Evolutionary conservation across 1,139 yeast genomes (phyloP).

Genomic region (Hansenula sp.): DNA sequence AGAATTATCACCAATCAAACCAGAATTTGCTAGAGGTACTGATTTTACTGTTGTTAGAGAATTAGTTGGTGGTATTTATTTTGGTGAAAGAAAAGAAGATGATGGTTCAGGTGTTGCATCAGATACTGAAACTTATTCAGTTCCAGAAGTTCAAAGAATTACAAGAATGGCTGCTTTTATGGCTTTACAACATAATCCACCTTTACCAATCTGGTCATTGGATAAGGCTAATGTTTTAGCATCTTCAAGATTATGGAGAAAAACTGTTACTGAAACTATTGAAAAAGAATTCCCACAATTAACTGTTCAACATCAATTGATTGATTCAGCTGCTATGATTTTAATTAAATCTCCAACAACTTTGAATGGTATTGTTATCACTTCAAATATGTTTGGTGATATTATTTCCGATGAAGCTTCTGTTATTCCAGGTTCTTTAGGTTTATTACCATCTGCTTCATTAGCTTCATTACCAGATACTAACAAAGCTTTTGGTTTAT

Average conservation of each 20-base stretch:
- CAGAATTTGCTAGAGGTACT: slow-evolving; percentile 83
- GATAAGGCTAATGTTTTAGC: slow-evolving; percentile 98
- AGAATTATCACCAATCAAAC: slow-evolving; percentile 81
- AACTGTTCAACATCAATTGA: slow-evolving; percentile 84
- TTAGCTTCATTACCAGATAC: slow-evolving; percentile 93
- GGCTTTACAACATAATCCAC: slow-evolving; percentile 91
- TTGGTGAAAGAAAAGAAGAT: slow-evolving; percentile 93
- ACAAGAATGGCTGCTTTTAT: slow-evolving; percentile 97
- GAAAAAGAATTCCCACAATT: slow-evolving; percentile 85
- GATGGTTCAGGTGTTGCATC: slow-evolving; percentile 81
- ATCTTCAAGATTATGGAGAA: slow-evolving; percentile 93
- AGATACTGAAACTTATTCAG: slow-evolving; percentile 91
- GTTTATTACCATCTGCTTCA: slow-evolving; percentile 93
- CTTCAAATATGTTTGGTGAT: slow-evolving; percentile 97
- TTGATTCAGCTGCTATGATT: slow-evolving; percentile 98
- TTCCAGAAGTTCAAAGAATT: slow-evolving; percentile 87
- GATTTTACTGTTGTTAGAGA: slow-evolving; percentile 92
- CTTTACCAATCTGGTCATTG: slow-evolving; percentile 89
- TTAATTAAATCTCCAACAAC: slow-evolving; percentile 85
- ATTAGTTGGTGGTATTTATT: slow-evolving; percentile 95
- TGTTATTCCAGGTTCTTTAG: slow-evolving; percentile 95
- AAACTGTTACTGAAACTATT: slow-evolving; percentile 82
- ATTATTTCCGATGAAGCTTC: slow-evolving; percentile 97
- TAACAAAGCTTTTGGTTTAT: slow-evolving; percentile 88
- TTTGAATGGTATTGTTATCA: slow-evolving; percentile 85